Conservation (phyloP, 768 basidiomycete species). For the Arthromyces matolae region DNA sequence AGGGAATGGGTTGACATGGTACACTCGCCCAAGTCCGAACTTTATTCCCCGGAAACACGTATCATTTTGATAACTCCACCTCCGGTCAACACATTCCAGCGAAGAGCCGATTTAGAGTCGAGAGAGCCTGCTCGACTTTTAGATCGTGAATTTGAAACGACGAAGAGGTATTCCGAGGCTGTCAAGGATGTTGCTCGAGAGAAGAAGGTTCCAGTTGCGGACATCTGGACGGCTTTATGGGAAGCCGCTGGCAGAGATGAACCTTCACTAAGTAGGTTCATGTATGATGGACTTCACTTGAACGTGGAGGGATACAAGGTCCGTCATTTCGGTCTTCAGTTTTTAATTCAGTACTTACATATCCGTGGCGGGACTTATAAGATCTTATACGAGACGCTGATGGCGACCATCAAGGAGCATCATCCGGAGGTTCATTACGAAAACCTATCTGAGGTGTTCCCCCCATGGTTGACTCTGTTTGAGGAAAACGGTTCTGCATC, state of each 20-base stretch:
- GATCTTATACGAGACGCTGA: conserved; percentile 64
- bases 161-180: conserved; percentile 67
- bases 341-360: neutral
- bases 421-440: conserved; percentile 72
- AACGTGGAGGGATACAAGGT: conserved; percentile 73
- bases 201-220: conserved; percentile 58
- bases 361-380: conserved; percentile 30
- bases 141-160: conserved; percentile 61
- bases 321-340: conserved; percentile 20
- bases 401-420: conserved; percentile 48
- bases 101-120: conserved; percentile 45
- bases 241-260: conserved; percentile 66
- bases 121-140: conserved; percentile 47
- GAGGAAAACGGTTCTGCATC: neutral
- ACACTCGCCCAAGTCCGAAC: conserved; percentile 54
- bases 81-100: conserved; percentile 66
- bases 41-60: conserved; percentile 67
- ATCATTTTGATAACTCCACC: conserved; percentile 84
- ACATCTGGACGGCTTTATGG: conserved; percentile 75
- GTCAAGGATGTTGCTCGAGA: conserved; percentile 57
- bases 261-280: conserved; percentile 43
- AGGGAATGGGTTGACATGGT: conserved; percentile 58
- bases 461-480: conserved; percentile 38
- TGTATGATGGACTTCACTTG: conserved; percentile 80
- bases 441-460: conserved; percentile 54